Conservation (phyloP, 345 rosid genomes). For the Sapria himalayana region DNA sequence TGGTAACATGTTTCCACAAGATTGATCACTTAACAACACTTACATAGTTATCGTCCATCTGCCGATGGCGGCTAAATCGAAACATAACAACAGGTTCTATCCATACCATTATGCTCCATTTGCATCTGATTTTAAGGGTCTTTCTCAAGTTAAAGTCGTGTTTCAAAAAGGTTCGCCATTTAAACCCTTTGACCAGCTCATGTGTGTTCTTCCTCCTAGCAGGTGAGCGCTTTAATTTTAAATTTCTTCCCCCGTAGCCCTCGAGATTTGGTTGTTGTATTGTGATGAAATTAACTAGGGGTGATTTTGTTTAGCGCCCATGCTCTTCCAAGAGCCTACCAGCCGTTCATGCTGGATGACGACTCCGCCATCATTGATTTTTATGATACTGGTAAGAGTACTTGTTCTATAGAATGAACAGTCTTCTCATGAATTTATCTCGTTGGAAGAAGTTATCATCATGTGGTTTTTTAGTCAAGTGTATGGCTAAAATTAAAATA, state of each 20-base stretch:
- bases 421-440: too few relatives aligned
- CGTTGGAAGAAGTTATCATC: too few relatives aligned
- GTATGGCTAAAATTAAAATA: too few relatives aligned
- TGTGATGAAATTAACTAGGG: background rate
- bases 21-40: background rate
- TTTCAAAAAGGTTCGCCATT: slow-evolving; percentile 15
- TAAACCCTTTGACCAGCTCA: slow-evolving; percentile 16
- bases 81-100: slow-evolving; percentile 15
- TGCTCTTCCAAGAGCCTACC: slow-evolving; percentile 14
- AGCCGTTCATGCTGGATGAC: slow-evolving; percentile 13
- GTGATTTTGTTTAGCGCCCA: slow-evolving; percentile 11
- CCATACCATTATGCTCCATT: slow-evolving; percentile 22
- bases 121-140: slow-evolving; percentile 16
- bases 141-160: slow-evolving; percentile 8
- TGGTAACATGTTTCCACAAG: slow-evolving; percentile 10
- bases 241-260: background rate
- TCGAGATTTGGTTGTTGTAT: background rate
- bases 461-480: too few relatives aligned
- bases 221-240: slow-evolving; percentile 8
- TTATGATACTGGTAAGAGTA: slow-evolving; percentile 14
- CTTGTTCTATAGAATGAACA: too few relatives aligned
- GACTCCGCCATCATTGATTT: slow-evolving; percentile 13
- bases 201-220: slow-evolving; percentile 17
- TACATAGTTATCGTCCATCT: background rate
- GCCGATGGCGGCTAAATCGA: background rate